phyloP scores from a whole-genome alignment of 257 asterid species.

The Paraleonurus japonicus region DNA sequence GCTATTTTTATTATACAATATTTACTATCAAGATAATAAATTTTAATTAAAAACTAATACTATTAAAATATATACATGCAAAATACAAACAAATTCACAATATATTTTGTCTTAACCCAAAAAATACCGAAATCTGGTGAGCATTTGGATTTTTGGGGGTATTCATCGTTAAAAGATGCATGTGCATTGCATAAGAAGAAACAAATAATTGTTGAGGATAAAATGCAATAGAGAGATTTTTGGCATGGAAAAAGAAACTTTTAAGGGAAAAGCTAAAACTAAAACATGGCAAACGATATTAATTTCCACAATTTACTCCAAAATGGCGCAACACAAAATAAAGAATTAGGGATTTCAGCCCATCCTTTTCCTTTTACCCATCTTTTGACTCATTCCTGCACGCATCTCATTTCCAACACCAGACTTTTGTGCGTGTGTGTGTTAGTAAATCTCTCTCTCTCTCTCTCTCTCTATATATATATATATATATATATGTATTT shows the following conservation, averaged over 20 bases:
- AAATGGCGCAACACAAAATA: neutral
- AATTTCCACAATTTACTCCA: conserved; percentile 23
- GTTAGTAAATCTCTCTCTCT: neutral
- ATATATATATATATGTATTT: too few relatives aligned
- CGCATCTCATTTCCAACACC: conserved; percentile 6
- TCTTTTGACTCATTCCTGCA: neutral
- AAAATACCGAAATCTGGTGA: too few relatives aligned
- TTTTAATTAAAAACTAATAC: too few relatives aligned
- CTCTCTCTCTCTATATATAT: neutral
- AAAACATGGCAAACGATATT: conserved; percentile 19
- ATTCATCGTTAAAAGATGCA: too few relatives aligned
- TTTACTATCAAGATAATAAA: too few relatives aligned
- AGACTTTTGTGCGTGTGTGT: neutral
- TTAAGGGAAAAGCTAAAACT: neutral
- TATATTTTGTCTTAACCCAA: too few relatives aligned
- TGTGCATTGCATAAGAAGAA: too few relatives aligned
- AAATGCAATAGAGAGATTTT: neutral
- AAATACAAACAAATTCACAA: too few relatives aligned
- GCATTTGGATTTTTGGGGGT: too few relatives aligned
- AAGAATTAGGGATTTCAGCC: neutral
- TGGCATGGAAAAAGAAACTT: neutral
- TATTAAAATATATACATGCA: too few relatives aligned
- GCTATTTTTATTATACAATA: too few relatives aligned
- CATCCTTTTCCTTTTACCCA: conserved; percentile 13
- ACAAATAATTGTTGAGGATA: neutral